Evolutionary conservation across 2,329 filamentous ascomycete species (phyloP), one percentile per base, ranked within the genome.

Genomic region (Fusarium sp.): DNA sequence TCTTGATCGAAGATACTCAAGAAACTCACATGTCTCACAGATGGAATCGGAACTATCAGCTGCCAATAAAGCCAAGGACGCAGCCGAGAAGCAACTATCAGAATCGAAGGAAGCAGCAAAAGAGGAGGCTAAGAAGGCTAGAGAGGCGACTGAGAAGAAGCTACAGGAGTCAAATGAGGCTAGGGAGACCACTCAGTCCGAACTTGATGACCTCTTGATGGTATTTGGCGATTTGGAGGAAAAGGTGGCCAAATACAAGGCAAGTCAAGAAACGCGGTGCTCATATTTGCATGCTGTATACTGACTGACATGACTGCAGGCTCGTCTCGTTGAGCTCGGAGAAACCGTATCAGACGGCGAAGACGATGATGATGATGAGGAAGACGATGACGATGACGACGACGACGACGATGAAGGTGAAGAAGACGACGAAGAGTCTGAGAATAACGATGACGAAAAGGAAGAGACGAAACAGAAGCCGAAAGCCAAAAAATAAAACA

Each of bases 211-310:
- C 80, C 85, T 96, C 60, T 84, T 96, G 40, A 93, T 96, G 84
- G 91, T 96, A 9, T 94, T 95, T 81, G 91, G 90, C 19, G 94
- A 96, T 79, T 79, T 95, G 23, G 94, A 96, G 81, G 92, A 94
- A 60, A 96, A 95, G 83, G 86, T 90, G 54, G 87, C 88, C 46
- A 90, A 89, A 75, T 94, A 96, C 79, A 96, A 94, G 87, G 92
- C 93, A 82, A 74, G 87, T 67, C 33, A 16, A 58, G 8, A 52
- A 42, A 46, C n/a, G 32, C 40, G 47, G 19, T 21, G 30, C 28
- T 30, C 32, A 15, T 16, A 23, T 33, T 21, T n/a, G 42, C 15
- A 42, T 23, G 21, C 35, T 19, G 25, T 28, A 37, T 60, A 57
- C 62, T 77, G 43, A 77, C 61, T 77, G 47, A 75, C 61, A 43